Evolutionary conservation across 805 yeast genomes (phyloP).

Genomic region (Pichia cephalocereana): DNA sequence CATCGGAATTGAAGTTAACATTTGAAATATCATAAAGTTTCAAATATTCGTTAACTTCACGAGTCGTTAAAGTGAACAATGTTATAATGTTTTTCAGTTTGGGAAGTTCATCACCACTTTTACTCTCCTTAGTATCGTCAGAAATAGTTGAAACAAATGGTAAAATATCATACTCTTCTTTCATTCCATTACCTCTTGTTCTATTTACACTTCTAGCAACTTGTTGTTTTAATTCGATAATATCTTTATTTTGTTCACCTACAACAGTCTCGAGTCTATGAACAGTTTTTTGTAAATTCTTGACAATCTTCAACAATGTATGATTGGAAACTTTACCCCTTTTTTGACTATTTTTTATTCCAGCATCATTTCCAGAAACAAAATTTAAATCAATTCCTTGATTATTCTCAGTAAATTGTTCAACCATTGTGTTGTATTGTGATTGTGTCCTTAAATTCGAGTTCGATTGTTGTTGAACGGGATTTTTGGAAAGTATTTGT

Average conservation of each 20-base stretch:
- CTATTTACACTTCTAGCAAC: constrained; percentile 18
- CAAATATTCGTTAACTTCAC: not conserved
- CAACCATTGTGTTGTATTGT: not conserved
- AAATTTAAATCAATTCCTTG: not conserved
- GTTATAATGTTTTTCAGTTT: not conserved
- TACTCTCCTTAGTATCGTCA: constrained; percentile 5
- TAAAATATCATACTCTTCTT: constrained; percentile 19
- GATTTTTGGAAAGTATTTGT: not conserved
- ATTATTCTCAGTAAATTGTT: not conserved
- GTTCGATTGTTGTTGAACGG: not conserved
- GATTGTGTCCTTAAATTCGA: not conserved
- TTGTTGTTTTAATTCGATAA: constrained; percentile 21
- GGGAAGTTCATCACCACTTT: not conserved
- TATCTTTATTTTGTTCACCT: constrained; percentile 13
- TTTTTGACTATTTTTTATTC: not conserved
- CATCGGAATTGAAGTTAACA: not conserved
- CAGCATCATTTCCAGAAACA: not conserved
- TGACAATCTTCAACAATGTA: not conserved
- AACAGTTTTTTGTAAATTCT: constrained; percentile 1
- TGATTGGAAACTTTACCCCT: not conserved
- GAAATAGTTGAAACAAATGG: not conserved
- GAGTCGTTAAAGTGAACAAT: not conserved
- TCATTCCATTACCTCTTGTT: constrained; percentile 24
- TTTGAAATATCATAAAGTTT: not conserved
- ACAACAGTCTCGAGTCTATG: constrained; percentile 13